Percentiles rank a stretch among this genome's conserved stretches.
Conservation (phyloP, 2,329 filamentous ascomycete genomes). For the Colletotrichum lupini region DNA sequence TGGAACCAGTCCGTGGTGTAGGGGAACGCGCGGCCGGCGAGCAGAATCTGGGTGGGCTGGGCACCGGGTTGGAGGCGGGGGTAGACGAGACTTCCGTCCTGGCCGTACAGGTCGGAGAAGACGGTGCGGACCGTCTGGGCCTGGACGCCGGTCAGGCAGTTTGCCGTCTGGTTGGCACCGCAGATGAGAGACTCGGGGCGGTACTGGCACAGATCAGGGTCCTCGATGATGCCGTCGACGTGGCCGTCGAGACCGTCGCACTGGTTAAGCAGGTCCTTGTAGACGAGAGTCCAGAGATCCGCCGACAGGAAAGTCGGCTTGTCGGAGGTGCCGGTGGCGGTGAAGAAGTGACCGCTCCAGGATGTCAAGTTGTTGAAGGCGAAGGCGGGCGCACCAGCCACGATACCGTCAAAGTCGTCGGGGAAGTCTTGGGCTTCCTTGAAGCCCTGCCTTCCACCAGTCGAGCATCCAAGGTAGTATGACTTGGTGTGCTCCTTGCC, state of each 20-base stretch:
- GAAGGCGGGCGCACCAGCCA: slow-evolving; percentile 51
- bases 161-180: slow-evolving; percentile 10
- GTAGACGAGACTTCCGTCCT: slow-evolving; percentile 50
- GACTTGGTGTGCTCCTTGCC: slow-evolving; percentile 45
- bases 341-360: slow-evolving; percentile 41
- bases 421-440: slow-evolving; percentile 59
- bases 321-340: slow-evolving; percentile 54
- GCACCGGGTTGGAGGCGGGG: slow-evolving; percentile 61
- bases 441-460: slow-evolving; percentile 62
- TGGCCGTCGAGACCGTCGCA: slow-evolving; percentile 41
- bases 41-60: slow-evolving; percentile 56
- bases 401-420: slow-evolving; percentile 60
- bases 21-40: slow-evolving; percentile 46
- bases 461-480: slow-evolving; percentile 63
- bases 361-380: slow-evolving; percentile 51
- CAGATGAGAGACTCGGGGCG: slow-evolving; percentile 55
- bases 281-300: slow-evolving; percentile 34
- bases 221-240: slow-evolving; percentile 38
- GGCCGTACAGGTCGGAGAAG: slow-evolving; percentile 43
- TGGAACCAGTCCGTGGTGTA: slow-evolving; percentile 46
- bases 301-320: slow-evolving; percentile 48
- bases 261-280: slow-evolving; percentile 42
- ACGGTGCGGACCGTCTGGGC: slow-evolving; percentile 47
- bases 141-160: slow-evolving; percentile 43
- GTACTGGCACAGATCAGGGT: slow-evolving; percentile 44